Evolutionary conservation across 139 green algal genomes (phyloP).

Genomic region (Chlamydomonas urium): DNA sequence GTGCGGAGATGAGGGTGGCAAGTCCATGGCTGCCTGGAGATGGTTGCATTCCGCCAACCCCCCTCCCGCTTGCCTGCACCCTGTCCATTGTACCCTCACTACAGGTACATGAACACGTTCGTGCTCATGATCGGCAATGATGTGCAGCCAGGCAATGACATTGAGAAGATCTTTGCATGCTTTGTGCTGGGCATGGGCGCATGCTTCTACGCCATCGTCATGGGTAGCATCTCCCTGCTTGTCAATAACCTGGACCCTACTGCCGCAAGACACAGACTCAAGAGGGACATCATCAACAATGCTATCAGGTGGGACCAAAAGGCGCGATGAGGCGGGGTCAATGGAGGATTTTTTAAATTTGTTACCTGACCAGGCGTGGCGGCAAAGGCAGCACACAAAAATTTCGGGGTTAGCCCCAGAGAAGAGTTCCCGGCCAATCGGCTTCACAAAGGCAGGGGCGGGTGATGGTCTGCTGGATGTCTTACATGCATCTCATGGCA

Average conservation of each 20-base stretch:
- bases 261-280: conserved; percentile 46
- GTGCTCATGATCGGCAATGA: conserved; percentile 57
- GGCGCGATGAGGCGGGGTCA: too few relatives aligned
- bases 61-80: not conserved
- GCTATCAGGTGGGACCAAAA: conserved; percentile 50
- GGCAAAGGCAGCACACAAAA: too few relatives aligned
- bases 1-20: too few relatives aligned
- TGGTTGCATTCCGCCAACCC: too few relatives aligned
- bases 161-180: conserved; percentile 40
- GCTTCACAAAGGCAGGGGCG: too few relatives aligned
- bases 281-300: conserved; percentile 60
- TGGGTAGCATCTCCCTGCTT: conserved; percentile 60
- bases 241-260: conserved; percentile 63
- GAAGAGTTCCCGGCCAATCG: too few relatives aligned
- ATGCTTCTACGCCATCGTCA: conserved; percentile 60
- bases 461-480: too few relatives aligned
- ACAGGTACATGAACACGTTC: conserved; percentile 29
- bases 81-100: not conserved
- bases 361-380: too few relatives aligned
- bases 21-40: too few relatives aligned
- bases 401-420: too few relatives aligned
- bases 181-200: conserved; percentile 47
- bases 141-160: conserved; percentile 46
- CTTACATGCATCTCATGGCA: too few relatives aligned
- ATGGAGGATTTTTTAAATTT: too few relatives aligned